phyloP scores from a whole-genome alignment of 2,329 filamentous ascomycete species.

The Sphaerulina musiva region DNA sequence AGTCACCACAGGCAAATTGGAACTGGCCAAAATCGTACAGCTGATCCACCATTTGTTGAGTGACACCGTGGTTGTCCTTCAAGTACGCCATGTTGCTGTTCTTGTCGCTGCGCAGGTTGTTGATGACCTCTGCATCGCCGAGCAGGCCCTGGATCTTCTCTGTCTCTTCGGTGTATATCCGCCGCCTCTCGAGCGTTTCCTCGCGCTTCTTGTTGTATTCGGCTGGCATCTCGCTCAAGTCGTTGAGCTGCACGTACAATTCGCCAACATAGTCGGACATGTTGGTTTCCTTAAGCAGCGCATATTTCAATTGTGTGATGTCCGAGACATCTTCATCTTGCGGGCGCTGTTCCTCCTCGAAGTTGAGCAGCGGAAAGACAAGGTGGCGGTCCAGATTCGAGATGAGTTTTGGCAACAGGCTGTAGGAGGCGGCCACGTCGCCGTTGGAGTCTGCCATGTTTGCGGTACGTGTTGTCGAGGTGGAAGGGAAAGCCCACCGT shows the following conservation, averaged over 20 bases:
- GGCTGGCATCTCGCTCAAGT: slow-evolving; percentile 66
- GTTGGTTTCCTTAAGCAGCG: slow-evolving; percentile 92
- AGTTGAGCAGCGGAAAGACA: slow-evolving; percentile 93
- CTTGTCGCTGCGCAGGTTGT: slow-evolving; percentile 90
- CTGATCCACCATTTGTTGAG: slow-evolving; percentile 88
- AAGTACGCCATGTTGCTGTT: slow-evolving; percentile 97
- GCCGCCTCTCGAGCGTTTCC: slow-evolving; percentile 74
- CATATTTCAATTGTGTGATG: slow-evolving; percentile 80
- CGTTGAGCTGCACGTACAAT: slow-evolving; percentile 82
- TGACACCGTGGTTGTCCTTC: slow-evolving; percentile 93
- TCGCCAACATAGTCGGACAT: slow-evolving; percentile 98
- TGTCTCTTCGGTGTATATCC: slow-evolving; percentile 79
- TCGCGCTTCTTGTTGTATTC: slow-evolving; percentile 88
- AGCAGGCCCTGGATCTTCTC: slow-evolving; percentile 82
- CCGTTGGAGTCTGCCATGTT: slow-evolving; percentile 37
- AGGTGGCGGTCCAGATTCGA: slow-evolving; percentile 91
- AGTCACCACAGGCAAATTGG: slow-evolving; percentile 96
- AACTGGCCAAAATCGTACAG: slow-evolving; percentile 95
- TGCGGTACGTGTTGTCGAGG: slow-evolving; percentile 5
- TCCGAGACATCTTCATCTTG: slow-evolving; percentile 70
- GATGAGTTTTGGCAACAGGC: slow-evolving; percentile 82
- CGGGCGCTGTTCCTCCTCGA: slow-evolving; percentile 70
- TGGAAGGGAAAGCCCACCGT: too few relatives aligned
- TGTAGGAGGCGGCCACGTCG: slow-evolving; percentile 52
- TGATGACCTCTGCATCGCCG: slow-evolving; percentile 81